Base-by-base conservation (phyloP, 495 filamentous ascomycete genomes). In the Corynascus novoguineensis region DNA sequence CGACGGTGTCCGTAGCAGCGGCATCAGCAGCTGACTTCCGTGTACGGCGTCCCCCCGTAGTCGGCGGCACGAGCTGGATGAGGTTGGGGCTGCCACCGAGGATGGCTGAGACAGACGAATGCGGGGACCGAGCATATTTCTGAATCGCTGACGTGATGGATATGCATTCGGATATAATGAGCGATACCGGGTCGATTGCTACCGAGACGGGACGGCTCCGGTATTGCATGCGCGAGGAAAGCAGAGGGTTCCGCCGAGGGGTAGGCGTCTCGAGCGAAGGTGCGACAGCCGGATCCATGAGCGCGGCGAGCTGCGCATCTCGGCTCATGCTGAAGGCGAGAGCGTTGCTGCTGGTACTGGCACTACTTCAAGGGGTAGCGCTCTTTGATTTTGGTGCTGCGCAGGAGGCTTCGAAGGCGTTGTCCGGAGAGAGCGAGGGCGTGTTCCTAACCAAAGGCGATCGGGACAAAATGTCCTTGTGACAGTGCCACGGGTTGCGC, bases 161-260 rank as follows among this genome's bases (percentile, higher is more conserved):
- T 70, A 99, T 97, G 70, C 95, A 99, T 86, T 99, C 93, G 74
- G 95, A 96, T 27, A 92, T 95, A 64, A 99, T 91, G 58, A 99
- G 74, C 41, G 95, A 91, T 53, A 97, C 89, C 3, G 93, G 92
- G 59, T 97, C 89, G 46, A 97, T 87, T 37, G 93, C 92, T 44
- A 97, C 90, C 11, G 89, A 77, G 25, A 82, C 72, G 21, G 75
- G 77, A 5, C 77, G 75, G 57, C 73, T 76, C 50, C 75, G 68
- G 57, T 77, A 79, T 46, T 77, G 73, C 64, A 75, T 73, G 61
- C 73, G 68, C 31, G 69, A 67, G 6, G 69, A 69, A 38, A 65
- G 32, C 11, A 51, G 15, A 29, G 48, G 59, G 51, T 29, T 56
- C 11, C 62, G 60, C 24, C 63, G 58, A 48, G 55, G 55, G 29